Conservation (phyloP, 140 eudicot genomes). For the Oenanthe javanica region DNA sequence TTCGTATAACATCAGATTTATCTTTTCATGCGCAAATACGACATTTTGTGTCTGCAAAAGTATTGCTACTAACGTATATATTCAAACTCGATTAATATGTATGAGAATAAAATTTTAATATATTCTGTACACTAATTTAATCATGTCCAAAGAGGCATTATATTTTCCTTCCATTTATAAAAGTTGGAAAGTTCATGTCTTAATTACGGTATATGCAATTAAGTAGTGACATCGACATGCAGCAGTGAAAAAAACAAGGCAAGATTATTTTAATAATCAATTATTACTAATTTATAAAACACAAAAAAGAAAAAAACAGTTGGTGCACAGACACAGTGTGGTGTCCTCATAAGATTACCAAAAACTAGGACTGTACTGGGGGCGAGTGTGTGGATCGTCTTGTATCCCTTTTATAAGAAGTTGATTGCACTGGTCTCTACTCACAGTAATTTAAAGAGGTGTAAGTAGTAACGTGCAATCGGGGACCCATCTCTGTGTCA, state of each 20-base stretch:
- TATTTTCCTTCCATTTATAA: too few relatives aligned
- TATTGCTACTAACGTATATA: too few relatives aligned
- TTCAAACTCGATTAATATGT: too few relatives aligned
- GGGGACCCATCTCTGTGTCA: conserved; percentile 17
- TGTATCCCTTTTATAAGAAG: not conserved
- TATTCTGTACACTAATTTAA: too few relatives aligned
- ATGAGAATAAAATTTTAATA: too few relatives aligned
- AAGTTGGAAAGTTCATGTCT: too few relatives aligned
- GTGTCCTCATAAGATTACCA: not conserved
- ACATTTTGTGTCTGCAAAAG: too few relatives aligned
- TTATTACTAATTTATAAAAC: not conserved
- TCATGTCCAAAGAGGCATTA: too few relatives aligned
- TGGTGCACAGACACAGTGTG: not conserved
- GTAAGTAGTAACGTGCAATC: conserved; percentile 13
- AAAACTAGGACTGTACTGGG: not conserved
- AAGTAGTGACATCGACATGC: too few relatives aligned
- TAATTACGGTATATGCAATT: too few relatives aligned
- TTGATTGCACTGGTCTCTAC: not conserved
- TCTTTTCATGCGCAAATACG: too few relatives aligned
- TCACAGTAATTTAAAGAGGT: not conserved
- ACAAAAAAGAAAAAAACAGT: not conserved
- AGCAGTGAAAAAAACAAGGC: too few relatives aligned
- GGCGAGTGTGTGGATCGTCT: not conserved
- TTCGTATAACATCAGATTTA: not conserved
- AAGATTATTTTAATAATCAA: not conserved